Percentiles rank a stretch among this genome's conserved stretches.
phyloP scores from a whole-genome alignment of 768 basidiomycete genomes.

The Termitomyces titanicus region DNA sequence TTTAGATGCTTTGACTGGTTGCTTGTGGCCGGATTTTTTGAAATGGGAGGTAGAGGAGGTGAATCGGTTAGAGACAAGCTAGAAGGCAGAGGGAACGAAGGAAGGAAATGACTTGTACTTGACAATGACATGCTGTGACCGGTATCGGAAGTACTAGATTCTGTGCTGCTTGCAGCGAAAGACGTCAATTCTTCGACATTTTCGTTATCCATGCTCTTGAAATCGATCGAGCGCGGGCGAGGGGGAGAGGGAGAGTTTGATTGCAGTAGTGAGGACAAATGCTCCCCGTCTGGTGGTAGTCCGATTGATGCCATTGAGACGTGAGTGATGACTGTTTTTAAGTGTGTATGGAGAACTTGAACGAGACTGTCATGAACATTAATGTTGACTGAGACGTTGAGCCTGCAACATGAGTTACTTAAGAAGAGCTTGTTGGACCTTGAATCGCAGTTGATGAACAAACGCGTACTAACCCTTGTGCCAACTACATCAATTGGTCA shows the following conservation, averaged over 20 bases:
- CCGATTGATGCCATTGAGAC: neutral
- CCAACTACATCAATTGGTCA: neutral
- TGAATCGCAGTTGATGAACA: too few species aligned
- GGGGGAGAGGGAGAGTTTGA: neutral
- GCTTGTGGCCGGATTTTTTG: neutral
- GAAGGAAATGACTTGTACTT: constrained; percentile 1
- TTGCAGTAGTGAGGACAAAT: constrained; percentile 3
- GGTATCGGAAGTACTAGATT: constrained; percentile 3
- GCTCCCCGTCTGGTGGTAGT: neutral
- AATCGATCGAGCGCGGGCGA: neutral
- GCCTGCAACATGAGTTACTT: constrained; percentile 7
- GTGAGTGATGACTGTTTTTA: neutral
- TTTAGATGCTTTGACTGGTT: neutral
- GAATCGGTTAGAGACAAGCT: neutral
- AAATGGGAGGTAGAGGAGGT: neutral
- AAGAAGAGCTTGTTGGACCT: neutral
- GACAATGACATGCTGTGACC: constrained; percentile 1
- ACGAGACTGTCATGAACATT: constrained; percentile 1
- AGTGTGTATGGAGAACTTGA: neutral
- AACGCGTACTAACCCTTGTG: neutral
- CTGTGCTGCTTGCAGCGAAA: constrained; percentile 1
- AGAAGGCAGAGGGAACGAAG: neutral
- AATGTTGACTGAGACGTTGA: constrained; percentile 5
- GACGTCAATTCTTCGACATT: constrained; percentile 3
- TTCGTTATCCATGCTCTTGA: constrained; percentile 9